Evolutionary conservation across 164 flowering plant genomes (phyloP).

Genomic region (Akebia trifoliata): DNA sequence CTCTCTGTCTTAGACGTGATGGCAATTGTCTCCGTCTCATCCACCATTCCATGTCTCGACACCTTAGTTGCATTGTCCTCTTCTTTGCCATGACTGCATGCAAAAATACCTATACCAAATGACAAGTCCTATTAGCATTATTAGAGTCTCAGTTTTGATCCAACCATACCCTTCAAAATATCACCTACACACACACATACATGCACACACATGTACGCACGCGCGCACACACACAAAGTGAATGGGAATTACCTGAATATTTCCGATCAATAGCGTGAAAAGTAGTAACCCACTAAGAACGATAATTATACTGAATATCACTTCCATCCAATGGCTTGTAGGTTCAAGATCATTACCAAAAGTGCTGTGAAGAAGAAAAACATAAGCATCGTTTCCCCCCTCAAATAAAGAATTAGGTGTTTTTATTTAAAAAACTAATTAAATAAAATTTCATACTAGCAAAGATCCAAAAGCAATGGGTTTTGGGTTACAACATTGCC

Average conservation of each 20-base stretch:
- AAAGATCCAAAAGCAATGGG: no score
- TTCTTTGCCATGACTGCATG: slow-evolving; percentile 89
- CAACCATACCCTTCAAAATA: no score
- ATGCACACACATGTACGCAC: no score
- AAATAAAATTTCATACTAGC: no score
- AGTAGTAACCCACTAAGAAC: slow-evolving; percentile 80
- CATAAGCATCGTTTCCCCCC: neutral
- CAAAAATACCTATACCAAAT: slow-evolving; percentile 55
- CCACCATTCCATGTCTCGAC: slow-evolving; percentile 97
- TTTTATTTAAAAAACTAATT: no score
- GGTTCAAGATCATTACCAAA: slow-evolving; percentile 92
- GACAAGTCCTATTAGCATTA: neutral
- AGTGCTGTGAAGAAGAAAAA: slow-evolving; percentile 46
- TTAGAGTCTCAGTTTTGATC: no score
- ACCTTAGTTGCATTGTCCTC: slow-evolving; percentile 78
- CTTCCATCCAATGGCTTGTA: slow-evolving; percentile 86
- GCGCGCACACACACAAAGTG: no score
- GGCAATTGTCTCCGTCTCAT: slow-evolving; percentile 89
- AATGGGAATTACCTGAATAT: slow-evolving; percentile 94
- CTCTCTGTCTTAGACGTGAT: slow-evolving; percentile 65
- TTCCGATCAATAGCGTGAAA: slow-evolving; percentile 88
- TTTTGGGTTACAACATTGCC: no score
- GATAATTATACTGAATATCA: slow-evolving; percentile 70
- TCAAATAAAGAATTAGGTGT: no score
- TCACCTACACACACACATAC: no score